These are phyloP conservation scores for Ogataea zsoltii DNA, from an alignment of 805 yeast species.

Conservation along the genomic window DNA sequence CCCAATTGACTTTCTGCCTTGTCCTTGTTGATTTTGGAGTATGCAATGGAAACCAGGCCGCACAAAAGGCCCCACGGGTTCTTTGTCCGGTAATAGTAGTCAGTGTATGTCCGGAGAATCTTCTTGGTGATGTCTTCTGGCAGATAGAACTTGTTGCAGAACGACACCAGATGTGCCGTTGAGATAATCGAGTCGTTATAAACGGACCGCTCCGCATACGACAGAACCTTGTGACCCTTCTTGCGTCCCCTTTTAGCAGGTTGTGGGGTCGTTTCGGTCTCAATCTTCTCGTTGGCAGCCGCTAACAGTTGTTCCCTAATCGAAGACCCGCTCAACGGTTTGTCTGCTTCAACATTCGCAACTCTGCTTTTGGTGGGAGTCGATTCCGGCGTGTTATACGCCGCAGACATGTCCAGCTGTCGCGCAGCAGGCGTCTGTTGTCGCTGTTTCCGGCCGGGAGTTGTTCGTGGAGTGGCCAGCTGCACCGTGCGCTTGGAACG, in stretches of 20 bases:
- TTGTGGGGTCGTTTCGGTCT: conserved; percentile 1
- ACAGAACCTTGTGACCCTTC: conserved; percentile 17
- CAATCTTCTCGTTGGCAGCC: conserved; percentile 17
- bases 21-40: conserved; percentile 52
- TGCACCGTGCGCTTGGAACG: conserved; percentile 16
- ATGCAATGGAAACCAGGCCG: conserved; percentile 63
- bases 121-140: conserved; percentile 52
- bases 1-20: conserved; percentile 49
- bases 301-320: conserved; percentile 20
- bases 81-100: conserved; percentile 52
- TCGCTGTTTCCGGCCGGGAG: conserved; percentile 19
- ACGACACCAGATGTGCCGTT: conserved; percentile 42
- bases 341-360: background rate
- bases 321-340: conserved; percentile 13
- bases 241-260: conserved; percentile 16
- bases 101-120: conserved; percentile 50
- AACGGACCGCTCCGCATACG: conserved; percentile 14
- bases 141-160: conserved; percentile 65
- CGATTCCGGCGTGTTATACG: conserved; percentile 20
- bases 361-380: background rate
- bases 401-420: background rate
- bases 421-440: background rate
- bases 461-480: conserved; percentile 16
- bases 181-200: conserved; percentile 23
- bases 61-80: conserved; percentile 71